Conservation (phyloP, 768 basidiomycete species). For the Amanita fuliginea region DNA sequence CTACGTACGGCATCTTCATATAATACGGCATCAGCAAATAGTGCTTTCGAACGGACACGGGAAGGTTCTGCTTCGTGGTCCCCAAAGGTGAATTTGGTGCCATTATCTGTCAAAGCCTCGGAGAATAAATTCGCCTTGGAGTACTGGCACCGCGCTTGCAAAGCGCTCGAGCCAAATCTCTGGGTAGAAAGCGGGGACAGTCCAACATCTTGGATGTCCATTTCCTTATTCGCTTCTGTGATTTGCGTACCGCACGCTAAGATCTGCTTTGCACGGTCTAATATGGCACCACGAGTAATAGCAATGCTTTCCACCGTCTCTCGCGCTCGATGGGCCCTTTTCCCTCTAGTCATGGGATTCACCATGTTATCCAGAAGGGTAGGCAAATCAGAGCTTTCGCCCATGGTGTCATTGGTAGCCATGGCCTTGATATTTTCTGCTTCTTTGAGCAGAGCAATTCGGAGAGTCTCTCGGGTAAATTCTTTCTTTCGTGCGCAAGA, state of each 20-base stretch:
- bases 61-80: not conserved
- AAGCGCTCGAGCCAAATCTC: conserved; percentile 27
- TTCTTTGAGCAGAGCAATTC: conserved; percentile 39
- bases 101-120: not conserved
- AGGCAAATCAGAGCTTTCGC: not conserved
- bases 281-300: conserved; percentile 33
- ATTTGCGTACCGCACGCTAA: conserved; percentile 14
- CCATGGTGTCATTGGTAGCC: not conserved
- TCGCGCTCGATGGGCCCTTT: not conserved
- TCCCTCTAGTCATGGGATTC: not conserved
- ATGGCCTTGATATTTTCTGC: conserved; percentile 13
- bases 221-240: conserved; percentile 1
- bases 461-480: conserved; percentile 44
- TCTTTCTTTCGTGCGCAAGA: conserved; percentile 55
- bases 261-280: conserved; percentile 24
- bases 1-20: not conserved
- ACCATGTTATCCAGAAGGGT: conserved; percentile 1
- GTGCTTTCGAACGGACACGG: not conserved
- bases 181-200: conserved; percentile 21
- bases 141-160: conserved; percentile 17
- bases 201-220: conserved; percentile 3
- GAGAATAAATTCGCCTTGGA: not conserved
- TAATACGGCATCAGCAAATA: not conserved
- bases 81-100: not conserved
- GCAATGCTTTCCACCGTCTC: conserved; percentile 35